phyloP scores from a whole-genome alignment of 1,139 yeast species.

The Pichia sp. region DNA sequence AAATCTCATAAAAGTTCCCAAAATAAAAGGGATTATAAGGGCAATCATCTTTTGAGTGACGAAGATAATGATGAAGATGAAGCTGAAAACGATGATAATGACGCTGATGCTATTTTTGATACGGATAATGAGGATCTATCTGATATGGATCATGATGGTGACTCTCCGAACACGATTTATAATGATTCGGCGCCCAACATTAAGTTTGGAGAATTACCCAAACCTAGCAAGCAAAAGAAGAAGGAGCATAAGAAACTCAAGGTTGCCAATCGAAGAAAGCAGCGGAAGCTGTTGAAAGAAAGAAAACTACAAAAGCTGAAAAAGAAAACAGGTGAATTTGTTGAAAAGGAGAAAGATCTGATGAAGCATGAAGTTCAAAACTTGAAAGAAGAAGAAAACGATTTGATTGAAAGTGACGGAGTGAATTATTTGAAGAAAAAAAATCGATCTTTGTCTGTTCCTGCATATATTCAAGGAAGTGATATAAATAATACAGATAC shows the following conservation, averaged over 20 bases:
- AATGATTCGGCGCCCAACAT: constrained; percentile 21
- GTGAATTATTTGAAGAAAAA: neutral
- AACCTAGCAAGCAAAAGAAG: constrained; percentile 31
- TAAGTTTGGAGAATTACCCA: constrained; percentile 36
- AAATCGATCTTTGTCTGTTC: constrained; percentile 7
- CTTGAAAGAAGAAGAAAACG: neutral
- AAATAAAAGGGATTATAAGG: neutral
- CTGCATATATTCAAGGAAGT: constrained; percentile 8
- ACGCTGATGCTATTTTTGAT: neutral
- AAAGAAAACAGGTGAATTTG: constrained; percentile 7
- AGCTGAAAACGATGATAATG: constrained; percentile 16
- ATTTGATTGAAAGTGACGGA: too few species aligned
- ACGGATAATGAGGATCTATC: constrained; percentile 1
- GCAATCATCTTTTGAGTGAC: neutral
- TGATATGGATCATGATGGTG: too few species aligned
- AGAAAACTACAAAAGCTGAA: constrained; percentile 13
- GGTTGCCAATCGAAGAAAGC: constrained; percentile 8
- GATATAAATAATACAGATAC: constrained; percentile 4
- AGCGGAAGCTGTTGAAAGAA: constrained; percentile 13
- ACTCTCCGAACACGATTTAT: too few species aligned
- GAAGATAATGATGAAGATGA: neutral
- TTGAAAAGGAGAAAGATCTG: constrained; percentile 14
- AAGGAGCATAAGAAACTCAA: constrained; percentile 13
- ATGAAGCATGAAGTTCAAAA: neutral
- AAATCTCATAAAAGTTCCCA: neutral